Evolutionary conservation across 108 stramenopile species (phyloP).

Genomic region (Nitzschia sp.): DNA sequence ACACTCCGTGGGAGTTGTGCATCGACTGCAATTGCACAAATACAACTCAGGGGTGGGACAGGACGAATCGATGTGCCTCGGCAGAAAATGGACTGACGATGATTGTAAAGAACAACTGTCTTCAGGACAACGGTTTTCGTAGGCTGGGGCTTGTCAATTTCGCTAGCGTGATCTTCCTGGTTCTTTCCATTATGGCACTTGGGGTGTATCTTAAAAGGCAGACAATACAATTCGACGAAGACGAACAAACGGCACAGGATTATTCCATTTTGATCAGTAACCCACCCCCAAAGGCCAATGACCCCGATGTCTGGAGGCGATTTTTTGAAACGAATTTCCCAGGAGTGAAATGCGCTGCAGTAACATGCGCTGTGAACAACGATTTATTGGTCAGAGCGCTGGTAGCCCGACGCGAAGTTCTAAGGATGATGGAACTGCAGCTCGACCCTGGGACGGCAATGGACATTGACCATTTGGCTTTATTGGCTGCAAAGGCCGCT

Average conservation of each 20-base stretch:
- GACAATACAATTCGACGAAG: constrained; percentile 75
- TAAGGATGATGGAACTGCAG: constrained; percentile 57
- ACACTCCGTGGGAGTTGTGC: constrained; percentile 71
- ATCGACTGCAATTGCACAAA: constrained; percentile 19
- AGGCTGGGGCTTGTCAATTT: constrained; percentile 60
- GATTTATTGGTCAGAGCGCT: constrained; percentile 68
- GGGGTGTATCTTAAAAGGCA: constrained; percentile 49
- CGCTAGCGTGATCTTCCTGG: constrained; percentile 53
- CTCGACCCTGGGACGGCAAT: constrained; percentile 58
- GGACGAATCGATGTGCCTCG: constrained; percentile 15
- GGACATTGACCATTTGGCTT: constrained; percentile 59
- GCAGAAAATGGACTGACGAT: constrained; percentile 15
- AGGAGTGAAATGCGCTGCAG: constrained; percentile 62
- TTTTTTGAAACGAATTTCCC: constrained; percentile 67
- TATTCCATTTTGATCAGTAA: constrained; percentile 83
- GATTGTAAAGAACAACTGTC: constrained; percentile 68
- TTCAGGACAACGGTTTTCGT: constrained; percentile 50
- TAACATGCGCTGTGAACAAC: constrained; percentile 84
- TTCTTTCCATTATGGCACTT: constrained; percentile 43
- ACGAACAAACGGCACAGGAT: constrained; percentile 91
- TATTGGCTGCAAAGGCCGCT: constrained; percentile 58
- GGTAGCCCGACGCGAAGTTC: constrained; percentile 66
- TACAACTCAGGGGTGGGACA: background rate
- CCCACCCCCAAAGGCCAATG: constrained; percentile 78
- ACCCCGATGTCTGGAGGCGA: constrained; percentile 84